phyloP scores from a whole-genome alignment of 768 basidiomycete species.

The Phlebiopsis gigantea region DNA sequence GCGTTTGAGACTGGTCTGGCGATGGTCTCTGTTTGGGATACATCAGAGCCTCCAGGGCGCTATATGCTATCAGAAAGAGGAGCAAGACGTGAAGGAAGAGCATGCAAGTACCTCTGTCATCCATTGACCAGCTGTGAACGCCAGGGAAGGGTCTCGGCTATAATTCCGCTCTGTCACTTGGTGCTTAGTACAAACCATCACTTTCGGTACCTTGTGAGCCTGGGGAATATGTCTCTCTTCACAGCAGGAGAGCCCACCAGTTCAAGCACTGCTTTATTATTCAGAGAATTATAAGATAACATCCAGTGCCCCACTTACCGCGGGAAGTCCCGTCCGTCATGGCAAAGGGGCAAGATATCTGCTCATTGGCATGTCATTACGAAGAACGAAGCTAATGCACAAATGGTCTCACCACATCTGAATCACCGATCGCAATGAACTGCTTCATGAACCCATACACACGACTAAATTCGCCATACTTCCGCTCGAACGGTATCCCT shows the following conservation, averaged over 20 bases:
- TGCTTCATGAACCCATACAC: constrained; percentile 63
- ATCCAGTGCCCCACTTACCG: too few species aligned
- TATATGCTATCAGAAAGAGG: too few species aligned
- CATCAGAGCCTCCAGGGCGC: constrained; percentile 72
- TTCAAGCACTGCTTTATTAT: constrained; percentile 46
- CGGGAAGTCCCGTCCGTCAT: constrained; percentile 80
- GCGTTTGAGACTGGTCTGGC: constrained; percentile 36
- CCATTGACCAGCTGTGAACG: constrained; percentile 79
- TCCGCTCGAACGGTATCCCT: constrained; percentile 63
- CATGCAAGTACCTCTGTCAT: constrained; percentile 83
- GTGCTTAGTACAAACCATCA: not conserved
- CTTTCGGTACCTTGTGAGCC: constrained; percentile 49
- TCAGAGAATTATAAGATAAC: too few species aligned
- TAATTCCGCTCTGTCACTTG: not conserved
- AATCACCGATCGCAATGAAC: constrained; percentile 56
- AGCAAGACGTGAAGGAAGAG: too few species aligned
- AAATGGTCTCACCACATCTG: constrained; percentile 44
- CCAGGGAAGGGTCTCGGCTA: constrained; percentile 56
- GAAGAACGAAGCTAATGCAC: not conserved
- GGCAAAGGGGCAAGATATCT: constrained; percentile 69
- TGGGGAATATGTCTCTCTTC: constrained; percentile 52
- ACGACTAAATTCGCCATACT: constrained; percentile 55
- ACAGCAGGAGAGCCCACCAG: constrained; percentile 53
- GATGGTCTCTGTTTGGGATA: constrained; percentile 66
- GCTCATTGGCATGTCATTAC: not conserved